These are phyloP conservation scores for Russula abietina DNA, from an alignment of 768 basidiomycete genomes.

Conservation along the genomic window DNA sequence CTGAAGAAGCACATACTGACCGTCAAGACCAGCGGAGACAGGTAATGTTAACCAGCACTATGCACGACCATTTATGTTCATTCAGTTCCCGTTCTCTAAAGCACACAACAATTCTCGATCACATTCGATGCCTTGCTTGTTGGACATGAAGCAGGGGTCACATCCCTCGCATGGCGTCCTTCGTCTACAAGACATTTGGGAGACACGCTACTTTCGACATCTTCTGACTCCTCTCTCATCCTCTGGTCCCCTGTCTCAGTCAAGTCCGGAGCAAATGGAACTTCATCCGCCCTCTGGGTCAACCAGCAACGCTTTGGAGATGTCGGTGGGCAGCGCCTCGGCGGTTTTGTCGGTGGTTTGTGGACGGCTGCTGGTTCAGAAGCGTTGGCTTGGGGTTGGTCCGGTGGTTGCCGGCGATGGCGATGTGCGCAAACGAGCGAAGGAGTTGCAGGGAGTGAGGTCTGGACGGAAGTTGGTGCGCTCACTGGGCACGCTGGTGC, in stretches of 20 bases:
- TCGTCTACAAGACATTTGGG: constrained; percentile 25
- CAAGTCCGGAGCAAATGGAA: constrained; percentile 34
- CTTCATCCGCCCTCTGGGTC: constrained; percentile 74
- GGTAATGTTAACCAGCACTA: constrained; percentile 17
- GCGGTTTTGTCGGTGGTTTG: constrained; percentile 88
- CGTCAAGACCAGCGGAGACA: constrained; percentile 47
- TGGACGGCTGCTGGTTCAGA: constrained; percentile 65
- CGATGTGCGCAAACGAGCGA: constrained; percentile 32
- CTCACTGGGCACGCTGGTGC: constrained; percentile 80
- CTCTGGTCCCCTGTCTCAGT: constrained; percentile 80
- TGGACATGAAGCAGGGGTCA: constrained; percentile 93
- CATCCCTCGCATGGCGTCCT: constrained; percentile 81
- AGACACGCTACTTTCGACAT: constrained; percentile 78
- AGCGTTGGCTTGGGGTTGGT: constrained; percentile 87
- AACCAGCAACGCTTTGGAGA: constrained; percentile 90
- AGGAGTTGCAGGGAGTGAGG: constrained; percentile 30
- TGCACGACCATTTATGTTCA: background rate
- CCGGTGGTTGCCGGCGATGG: constrained; percentile 93
- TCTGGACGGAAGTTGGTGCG: constrained; percentile 75
- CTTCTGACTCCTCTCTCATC: constrained; percentile 92
- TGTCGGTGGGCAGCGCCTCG: constrained; percentile 81
- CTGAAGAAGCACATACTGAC: constrained; percentile 78
- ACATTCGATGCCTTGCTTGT: constrained; percentile 91
- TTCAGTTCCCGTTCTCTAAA: constrained; percentile 25
- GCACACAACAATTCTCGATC: constrained; percentile 57